These are phyloP conservation scores for Pseudogymnoascus sp. DNA, from an alignment of 2,329 filamentous ascomycete species.

Conservation along the genomic window DNA sequence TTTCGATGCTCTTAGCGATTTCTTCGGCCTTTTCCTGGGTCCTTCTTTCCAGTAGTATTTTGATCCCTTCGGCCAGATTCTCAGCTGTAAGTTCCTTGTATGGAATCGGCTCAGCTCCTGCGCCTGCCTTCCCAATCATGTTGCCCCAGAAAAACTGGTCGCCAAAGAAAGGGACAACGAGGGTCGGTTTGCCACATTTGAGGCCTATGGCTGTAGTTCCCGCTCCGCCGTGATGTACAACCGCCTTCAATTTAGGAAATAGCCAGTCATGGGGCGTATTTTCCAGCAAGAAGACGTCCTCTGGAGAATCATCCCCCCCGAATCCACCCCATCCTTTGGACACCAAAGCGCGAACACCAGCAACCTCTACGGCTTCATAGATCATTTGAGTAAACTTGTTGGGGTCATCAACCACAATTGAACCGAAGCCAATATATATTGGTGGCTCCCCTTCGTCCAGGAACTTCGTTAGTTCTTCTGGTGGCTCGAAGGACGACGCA, in stretches of 20 bases:
- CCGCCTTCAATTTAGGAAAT: conserved; percentile 54
- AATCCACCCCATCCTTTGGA: conserved; percentile 67
- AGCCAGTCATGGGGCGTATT: conserved; percentile 70
- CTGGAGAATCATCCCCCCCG: conserved; percentile 47
- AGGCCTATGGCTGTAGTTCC: conserved; percentile 65
- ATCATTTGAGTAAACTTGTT: conserved; percentile 59
- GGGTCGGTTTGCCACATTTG: conserved; percentile 59
- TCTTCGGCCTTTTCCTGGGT: conserved; percentile 47
- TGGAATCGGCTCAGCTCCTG: conserved; percentile 57
- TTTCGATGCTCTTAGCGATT: conserved; percentile 52
- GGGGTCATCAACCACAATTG: conserved; percentile 63
- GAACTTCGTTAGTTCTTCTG: conserved; percentile 43
- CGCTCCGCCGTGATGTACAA: conserved; percentile 64
- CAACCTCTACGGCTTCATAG: conserved; percentile 54
- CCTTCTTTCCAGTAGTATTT: conserved; percentile 54
- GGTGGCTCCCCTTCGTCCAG: conserved; percentile 46
- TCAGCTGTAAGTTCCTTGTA: conserved; percentile 59
- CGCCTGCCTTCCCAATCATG: conserved; percentile 55
- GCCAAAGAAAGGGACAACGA: conserved; percentile 69
- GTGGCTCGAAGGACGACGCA: conserved; percentile 50
- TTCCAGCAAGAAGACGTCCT: conserved; percentile 59
- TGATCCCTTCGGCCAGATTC: conserved; percentile 61
- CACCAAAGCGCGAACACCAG: conserved; percentile 59
- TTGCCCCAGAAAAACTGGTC: conserved; percentile 71
- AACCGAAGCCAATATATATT: conserved; percentile 65